Percentiles rank a stretch among this genome's conserved stretches.
Evolutionary conservation across 768 basidiomycete species (phyloP).

Genomic region (Amanita rimosa): DNA sequence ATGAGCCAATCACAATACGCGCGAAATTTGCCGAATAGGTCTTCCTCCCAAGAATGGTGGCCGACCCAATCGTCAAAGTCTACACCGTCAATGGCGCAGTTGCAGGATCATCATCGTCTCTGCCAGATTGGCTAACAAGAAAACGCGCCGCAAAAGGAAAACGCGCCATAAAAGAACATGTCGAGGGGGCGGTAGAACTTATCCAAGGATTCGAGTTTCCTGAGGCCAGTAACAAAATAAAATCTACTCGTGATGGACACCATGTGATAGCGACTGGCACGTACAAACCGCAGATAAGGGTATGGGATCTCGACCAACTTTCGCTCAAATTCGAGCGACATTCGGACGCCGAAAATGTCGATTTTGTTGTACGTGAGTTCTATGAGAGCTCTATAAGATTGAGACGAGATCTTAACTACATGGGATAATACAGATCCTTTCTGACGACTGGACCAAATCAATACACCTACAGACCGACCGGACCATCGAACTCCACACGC

Average conservation of each 20-base stretch:
- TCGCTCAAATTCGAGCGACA: slow-evolving; percentile 94
- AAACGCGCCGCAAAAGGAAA: slow-evolving; percentile 64
- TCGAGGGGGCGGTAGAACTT: slow-evolving; percentile 81
- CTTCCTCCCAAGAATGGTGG: slow-evolving; percentile 8
- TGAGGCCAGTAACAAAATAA: slow-evolving; percentile 87
- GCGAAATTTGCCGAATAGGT: neutral
- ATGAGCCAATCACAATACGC: neutral
- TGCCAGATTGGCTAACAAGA: slow-evolving; percentile 89
- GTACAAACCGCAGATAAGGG: slow-evolving; percentile 95
- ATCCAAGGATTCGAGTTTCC: slow-evolving; percentile 97
- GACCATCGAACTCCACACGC: slow-evolving; percentile 90
- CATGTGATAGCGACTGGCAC: slow-evolving; percentile 92
- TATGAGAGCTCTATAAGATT: neutral
- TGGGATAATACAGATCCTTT: slow-evolving; percentile 92
- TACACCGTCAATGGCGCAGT: slow-evolving; percentile 95
- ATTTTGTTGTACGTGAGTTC: slow-evolving; percentile 84
- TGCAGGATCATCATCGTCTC: slow-evolving; percentile 76
- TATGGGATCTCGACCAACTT: slow-evolving; percentile 91
- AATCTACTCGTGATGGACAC: slow-evolving; percentile 84
- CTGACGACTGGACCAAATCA: slow-evolving; percentile 99
- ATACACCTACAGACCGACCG: slow-evolving; percentile 93
- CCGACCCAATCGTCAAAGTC: slow-evolving; percentile 48
- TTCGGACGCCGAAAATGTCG: slow-evolving; percentile 93
- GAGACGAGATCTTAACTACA: neutral
- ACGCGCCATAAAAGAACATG: slow-evolving; percentile 54